Evolutionary conservation across 148 eudicot genomes (phyloP), one percentile per base, ranked within the genome.

Genomic region (Chenopodium album): DNA sequence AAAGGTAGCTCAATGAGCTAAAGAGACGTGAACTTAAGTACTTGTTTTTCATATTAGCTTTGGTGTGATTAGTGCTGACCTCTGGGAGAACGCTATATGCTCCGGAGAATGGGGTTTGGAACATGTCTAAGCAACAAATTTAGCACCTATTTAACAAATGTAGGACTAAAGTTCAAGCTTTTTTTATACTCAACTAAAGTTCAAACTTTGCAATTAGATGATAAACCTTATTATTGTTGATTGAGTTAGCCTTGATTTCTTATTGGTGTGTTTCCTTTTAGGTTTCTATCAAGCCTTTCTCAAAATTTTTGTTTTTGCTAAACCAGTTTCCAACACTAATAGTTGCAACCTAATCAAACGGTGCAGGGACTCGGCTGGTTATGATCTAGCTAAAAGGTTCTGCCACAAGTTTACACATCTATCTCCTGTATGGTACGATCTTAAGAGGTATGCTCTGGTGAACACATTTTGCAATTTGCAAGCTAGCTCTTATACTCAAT

Each of bases 371-470:
- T 89, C 99, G 48, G 90, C 85, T 84, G 98, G 99, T 66, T 94
- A 92, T 86, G 93, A 97, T 68, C 19, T 89, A 79, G 99, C 99
- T 44, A 92, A 92, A 86, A 88, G 73, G 78, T 97, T 97, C 87
- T 84, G 74, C 79, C 87, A 89, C 76, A 97, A 92, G 88, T 83
- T 97, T 80, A 97, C 97, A 5, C 99, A 97, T 87, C 50, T 94
- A 59, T 94, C 99, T 3, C 99, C 99, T 29, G 99, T 97, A n/a
- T 97, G 99, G 99, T 97, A 97, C 82, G 92, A 94, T 80, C 90
- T 97, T 54, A 94, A 94, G 89, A 91, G 98, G 99, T 94, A 87
- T 34, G 77, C 76, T 62, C 32, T 46, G 78, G 75, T 50, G 29
- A 67, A 74, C 44, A 66, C 13, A 44, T 68, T 63, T 69, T 28